Conservation (phyloP, 495 filamentous ascomycete genomes). For the Daldinia bambusicola region DNA sequence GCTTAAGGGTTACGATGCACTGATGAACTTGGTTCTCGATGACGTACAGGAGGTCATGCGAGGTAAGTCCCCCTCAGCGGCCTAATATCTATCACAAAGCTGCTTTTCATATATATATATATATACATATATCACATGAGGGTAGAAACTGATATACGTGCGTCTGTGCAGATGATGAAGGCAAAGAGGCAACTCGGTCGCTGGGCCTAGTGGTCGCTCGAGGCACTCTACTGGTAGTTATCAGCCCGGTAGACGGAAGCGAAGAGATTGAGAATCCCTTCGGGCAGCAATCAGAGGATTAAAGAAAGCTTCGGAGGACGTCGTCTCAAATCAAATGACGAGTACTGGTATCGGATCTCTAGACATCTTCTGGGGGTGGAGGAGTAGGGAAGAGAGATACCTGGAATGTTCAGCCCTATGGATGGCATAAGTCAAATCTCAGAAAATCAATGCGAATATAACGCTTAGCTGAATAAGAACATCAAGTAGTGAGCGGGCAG, state of each 20-base stretch:
- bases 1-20: slow-evolving; percentile 93
- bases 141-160: slow-evolving; percentile 23
- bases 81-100: neutral
- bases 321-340: neutral
- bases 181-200: slow-evolving; percentile 82
- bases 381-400: neutral
- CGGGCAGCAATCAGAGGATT: slow-evolving; percentile 70
- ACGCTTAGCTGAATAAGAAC: neutral
- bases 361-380: neutral
- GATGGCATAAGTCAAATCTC: neutral
- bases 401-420: neutral
- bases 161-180: slow-evolving; percentile 81
- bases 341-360: neutral
- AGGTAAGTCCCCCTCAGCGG: slow-evolving; percentile 61
- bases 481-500: neutral
- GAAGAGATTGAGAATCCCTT: slow-evolving; percentile 97
- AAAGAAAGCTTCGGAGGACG: too few species aligned
- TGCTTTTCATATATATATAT: too few species aligned
- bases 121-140: neutral
- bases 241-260: slow-evolving; percentile 92
- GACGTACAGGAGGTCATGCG: slow-evolving; percentile 89
- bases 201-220: slow-evolving; percentile 92
- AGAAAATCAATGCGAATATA: neutral
- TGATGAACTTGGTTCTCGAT: slow-evolving; percentile 98
- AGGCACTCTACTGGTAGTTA: slow-evolving; percentile 89